phyloP scores from a whole-genome alignment of 257 asterid species.

The Capsicum baccatum region DNA sequence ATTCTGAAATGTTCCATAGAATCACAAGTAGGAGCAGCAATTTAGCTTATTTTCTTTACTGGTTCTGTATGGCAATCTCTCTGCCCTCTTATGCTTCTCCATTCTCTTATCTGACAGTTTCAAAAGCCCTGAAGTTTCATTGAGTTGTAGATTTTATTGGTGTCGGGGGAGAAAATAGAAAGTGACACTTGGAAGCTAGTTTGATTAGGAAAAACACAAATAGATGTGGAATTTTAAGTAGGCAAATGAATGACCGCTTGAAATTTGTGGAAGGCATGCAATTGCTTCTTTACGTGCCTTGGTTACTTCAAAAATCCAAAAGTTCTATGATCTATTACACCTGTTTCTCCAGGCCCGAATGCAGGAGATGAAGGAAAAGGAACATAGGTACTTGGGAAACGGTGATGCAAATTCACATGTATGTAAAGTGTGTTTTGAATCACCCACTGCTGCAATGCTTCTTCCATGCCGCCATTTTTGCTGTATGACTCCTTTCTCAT shows the following conservation, averaged over 20 bases:
- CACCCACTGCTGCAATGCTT: constrained; percentile 93
- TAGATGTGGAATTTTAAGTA: background rate
- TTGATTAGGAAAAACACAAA: constrained; percentile 13
- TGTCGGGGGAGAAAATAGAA: background rate
- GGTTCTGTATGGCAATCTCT: background rate
- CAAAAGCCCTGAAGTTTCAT: constrained; percentile 15
- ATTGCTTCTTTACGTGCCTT: background rate
- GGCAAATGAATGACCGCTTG: background rate
- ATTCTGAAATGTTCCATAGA: constrained; percentile 3
- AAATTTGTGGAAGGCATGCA: background rate
- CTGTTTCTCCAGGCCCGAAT: constrained; percentile 74
- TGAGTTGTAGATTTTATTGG: constrained; percentile 12
- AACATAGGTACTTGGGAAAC: constrained; percentile 68
- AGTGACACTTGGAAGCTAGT: constrained; percentile 22
- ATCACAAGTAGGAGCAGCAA: constrained; percentile 13
- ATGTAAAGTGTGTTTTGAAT: constrained; percentile 97
- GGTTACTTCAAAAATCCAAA: background rate
- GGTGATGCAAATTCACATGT: constrained; percentile 86
- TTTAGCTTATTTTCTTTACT: background rate
- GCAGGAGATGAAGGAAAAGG: constrained; percentile 99
- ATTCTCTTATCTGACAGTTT: background rate
- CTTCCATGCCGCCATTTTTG: constrained; percentile 99
- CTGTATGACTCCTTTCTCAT: constrained; percentile 56
- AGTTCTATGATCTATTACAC: background rate
- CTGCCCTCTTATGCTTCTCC: background rate